A percentile compares a stretch with the other conserved stretches of the same genome.
Conservation (phyloP, 2,329 filamentous ascomycete genomes). For the Claviceps sp. region DNA sequence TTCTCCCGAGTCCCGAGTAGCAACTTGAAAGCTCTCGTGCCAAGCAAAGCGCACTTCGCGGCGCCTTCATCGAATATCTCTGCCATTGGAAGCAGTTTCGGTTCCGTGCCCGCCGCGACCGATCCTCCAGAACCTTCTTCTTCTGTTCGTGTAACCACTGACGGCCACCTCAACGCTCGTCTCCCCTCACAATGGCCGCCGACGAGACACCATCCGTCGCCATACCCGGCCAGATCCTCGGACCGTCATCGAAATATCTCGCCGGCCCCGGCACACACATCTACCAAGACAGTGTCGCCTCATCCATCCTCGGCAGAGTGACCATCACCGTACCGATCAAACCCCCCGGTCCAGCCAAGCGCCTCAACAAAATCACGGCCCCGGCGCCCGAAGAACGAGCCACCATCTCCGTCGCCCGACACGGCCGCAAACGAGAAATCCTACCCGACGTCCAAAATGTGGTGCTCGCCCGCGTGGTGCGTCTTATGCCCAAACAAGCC, state of each 20-base stretch:
- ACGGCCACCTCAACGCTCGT: background rate
- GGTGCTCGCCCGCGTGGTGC: conserved; percentile 74
- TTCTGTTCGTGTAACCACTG: background rate
- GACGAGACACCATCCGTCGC: conserved; percentile 40
- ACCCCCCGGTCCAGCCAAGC: conserved; percentile 39
- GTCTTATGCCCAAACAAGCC: conserved; percentile 74
- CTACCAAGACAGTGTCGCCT: conserved; percentile 58
- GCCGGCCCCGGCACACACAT: conserved; percentile 79
- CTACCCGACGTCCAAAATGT: conserved; percentile 69
- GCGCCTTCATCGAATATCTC: background rate
- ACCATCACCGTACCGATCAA: conserved; percentile 35
- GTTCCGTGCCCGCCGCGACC: background rate
- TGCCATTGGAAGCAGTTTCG: too few species aligned
- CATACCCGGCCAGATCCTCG: conserved; percentile 73
- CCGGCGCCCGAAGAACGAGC: conserved; percentile 30
- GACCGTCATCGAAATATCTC: conserved; percentile 49
- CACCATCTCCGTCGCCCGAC: conserved; percentile 42
- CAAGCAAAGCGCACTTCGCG: background rate
- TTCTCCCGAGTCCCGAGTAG: background rate
- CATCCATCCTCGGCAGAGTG: conserved; percentile 69
- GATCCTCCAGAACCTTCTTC: background rate
- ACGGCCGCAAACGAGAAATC: conserved; percentile 48
- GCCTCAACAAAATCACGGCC: conserved; percentile 43
- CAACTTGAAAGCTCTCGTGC: background rate
- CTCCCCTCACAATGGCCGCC: conserved; percentile 17